Base-by-base conservation (phyloP, 2,329 filamentous ascomycete genomes). In the Fusarium oligoseptatum region DNA sequence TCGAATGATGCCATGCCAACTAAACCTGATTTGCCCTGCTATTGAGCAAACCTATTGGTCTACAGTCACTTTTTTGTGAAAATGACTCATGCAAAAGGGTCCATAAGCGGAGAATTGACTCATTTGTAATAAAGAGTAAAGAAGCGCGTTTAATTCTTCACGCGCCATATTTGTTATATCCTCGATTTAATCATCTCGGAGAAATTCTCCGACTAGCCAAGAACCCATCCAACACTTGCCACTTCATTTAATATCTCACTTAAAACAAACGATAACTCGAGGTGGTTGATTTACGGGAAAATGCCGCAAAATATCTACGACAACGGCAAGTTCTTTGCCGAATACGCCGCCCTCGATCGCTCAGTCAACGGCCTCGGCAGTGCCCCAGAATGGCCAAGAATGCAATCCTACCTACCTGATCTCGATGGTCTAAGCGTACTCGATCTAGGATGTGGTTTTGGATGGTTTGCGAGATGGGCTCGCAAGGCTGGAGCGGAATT, bases 21-120 rank as follows among this genome's bases (percentile, higher is more conserved):
- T 55, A 55, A 34, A 32, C 50, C 50, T 55, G 50, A 55, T 55
- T 55, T 34, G 50, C 50, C 50, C 17, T 55, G n/a, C 27, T 55
- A 20, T 55, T 55, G 20, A 34, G 50, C 50, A 55, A 55, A 55
- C 27, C 50, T 55, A 55, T 55, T 55, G 50, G 50, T 6, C 11
- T 55, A n/a, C 50, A 20, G 50, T 32, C 27, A 20, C 17, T 15
- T 45, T 32, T 55, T 14, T 32, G 50, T 34, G 11, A 20, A 20
- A 55, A 55, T 55, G 50, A 55, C 27, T 55, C 50, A 55, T 55
- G 50, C 50, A 55, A 32, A 32, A 55, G n/a, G 50, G 50, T 12
- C 50, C 50, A 55, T 32, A 34, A 55, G 50, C 27, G 50, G 50
- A 55, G 27, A 55, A 55, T 55, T 55, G 50, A 55, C 50, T 55